These are phyloP conservation scores for Circinella minor DNA, from an alignment of 371 early-diverging fungal genomes.

Conservation along the genomic window DNA sequence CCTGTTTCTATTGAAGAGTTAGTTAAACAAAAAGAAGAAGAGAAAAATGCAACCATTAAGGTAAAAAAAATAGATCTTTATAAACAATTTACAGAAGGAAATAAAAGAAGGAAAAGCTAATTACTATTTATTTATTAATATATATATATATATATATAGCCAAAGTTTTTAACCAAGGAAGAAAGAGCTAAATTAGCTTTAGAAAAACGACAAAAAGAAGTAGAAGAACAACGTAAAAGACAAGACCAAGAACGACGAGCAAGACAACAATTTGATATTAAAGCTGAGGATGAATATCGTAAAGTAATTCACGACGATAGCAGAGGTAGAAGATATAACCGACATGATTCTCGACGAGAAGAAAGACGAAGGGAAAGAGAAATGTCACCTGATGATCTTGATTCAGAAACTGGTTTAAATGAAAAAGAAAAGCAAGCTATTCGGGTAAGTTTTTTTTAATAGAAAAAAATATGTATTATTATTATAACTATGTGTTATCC, in stretches of 20 bases:
- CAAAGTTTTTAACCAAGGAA: constrained; percentile 90
- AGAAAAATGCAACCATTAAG: constrained; percentile 56
- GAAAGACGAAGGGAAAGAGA: constrained; percentile 24
- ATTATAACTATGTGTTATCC: no score
- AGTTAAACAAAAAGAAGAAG: constrained; percentile 65
- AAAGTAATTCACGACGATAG: constrained; percentile 34
- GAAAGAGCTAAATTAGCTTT: constrained; percentile 89
- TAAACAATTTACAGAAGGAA: no score
- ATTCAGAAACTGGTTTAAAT: constrained; percentile 30
- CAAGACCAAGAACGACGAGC: constrained; percentile 70
- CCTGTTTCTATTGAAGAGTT: constrained; percentile 83
- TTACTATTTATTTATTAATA: background rate
- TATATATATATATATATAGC: constrained; percentile 41
- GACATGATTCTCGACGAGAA: constrained; percentile 28
- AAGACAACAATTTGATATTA: constrained; percentile 59
- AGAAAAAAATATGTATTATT: background rate
- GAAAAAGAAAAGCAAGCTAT: constrained; percentile 58
- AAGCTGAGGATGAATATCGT: constrained; percentile 56
- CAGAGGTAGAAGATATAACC: constrained; percentile 26
- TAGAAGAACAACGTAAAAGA: constrained; percentile 67
- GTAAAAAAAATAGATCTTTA: constrained; percentile 25
- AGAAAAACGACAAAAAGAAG: constrained; percentile 82
- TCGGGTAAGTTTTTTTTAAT: constrained; percentile 28
- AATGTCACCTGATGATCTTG: constrained; percentile 13
- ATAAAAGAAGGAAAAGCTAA: no score